phyloP scores from a whole-genome alignment of 805 yeast species.

The Myxozyma vanderwaltii region DNA sequence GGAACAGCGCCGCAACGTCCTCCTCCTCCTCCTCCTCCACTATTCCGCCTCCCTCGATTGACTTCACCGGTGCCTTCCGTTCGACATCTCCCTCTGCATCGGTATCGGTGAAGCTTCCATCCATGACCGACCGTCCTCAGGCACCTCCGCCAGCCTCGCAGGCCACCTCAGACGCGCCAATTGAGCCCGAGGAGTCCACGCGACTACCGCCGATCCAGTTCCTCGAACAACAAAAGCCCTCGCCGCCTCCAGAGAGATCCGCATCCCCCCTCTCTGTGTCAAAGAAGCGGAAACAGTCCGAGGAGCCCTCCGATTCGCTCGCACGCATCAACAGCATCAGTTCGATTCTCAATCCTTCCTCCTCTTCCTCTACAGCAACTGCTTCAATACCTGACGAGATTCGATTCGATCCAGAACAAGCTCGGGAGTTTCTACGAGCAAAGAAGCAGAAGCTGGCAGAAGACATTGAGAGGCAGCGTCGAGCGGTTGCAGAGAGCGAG shows the following conservation, averaged over 20 bases:
- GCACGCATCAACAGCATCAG: conserved; percentile 25
- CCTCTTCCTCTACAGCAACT: background rate
- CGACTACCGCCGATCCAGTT: conserved; percentile 25
- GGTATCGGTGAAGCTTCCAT: conserved; percentile 21
- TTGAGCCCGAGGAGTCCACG: conserved; percentile 8
- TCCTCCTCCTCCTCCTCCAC: background rate
- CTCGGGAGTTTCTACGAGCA: conserved; percentile 41
- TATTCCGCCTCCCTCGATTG: conserved; percentile 38
- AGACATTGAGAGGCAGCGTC: conserved; percentile 38
- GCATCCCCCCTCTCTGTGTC: conserved; percentile 7
- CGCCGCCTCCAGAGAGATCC: conserved; percentile 6
- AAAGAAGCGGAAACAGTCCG: conserved; percentile 2
- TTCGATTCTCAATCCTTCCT: conserved; percentile 30
- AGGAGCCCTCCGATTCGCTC: conserved; percentile 3
- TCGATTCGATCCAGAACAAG: conserved; percentile 2
- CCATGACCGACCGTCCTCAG: conserved; percentile 16
- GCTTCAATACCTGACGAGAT: conserved; percentile 1
- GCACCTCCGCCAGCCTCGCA: conserved; percentile 5
- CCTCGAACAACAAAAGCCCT: conserved; percentile 2
- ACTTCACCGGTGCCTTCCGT: conserved; percentile 46
- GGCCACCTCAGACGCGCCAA: background rate
- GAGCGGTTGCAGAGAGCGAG: conserved; percentile 38
- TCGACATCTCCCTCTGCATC: conserved; percentile 14
- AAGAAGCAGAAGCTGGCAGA: conserved; percentile 43
- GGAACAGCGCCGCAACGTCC: conserved; percentile 3